Evolutionary conservation across 1,284 basidiomycete genomes (phyloP).

Genomic region (Pulchroboletus neoregius): DNA sequence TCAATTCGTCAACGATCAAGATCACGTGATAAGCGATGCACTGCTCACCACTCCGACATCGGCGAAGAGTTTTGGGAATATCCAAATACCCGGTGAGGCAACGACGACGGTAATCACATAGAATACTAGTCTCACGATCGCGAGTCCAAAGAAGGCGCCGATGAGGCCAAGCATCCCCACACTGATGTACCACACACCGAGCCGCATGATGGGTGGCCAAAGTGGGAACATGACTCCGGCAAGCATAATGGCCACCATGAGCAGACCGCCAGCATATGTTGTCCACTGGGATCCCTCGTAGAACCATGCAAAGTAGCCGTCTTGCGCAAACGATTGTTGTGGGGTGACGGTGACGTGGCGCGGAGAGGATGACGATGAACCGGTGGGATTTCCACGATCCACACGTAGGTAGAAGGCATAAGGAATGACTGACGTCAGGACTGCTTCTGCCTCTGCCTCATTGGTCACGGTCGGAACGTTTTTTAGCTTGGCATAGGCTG

Average conservation of each 20-base stretch:
- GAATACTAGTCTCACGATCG: constrained; percentile 90
- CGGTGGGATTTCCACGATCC: constrained; percentile 70
- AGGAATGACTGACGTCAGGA: constrained; percentile 75
- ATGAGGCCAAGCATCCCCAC: constrained; percentile 87
- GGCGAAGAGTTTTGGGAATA: constrained; percentile 97
- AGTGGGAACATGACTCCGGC: constrained; percentile 99
- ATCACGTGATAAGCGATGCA: constrained; percentile 8
- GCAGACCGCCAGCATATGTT: constrained; percentile 87
- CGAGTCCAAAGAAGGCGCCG: constrained; percentile 87
- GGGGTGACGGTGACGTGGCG: constrained; percentile 81
- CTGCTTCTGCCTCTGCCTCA: constrained; percentile 73
- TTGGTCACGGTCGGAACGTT: constrained; percentile 74
- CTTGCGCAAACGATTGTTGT: constrained; percentile 75
- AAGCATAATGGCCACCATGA: constrained; percentile 92
- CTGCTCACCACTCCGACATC: constrained; percentile 95
- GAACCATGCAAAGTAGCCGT: constrained; percentile 94
- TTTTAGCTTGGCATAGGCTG: constrained; percentile 87
- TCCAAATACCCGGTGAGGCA: constrained; percentile 92
- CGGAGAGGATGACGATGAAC: constrained; percentile 67
- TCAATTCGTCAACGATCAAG: not conserved
- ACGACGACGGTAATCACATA: constrained; percentile 90
- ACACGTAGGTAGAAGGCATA: constrained; percentile 89
- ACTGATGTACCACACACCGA: constrained; percentile 95
- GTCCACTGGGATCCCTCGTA: constrained; percentile 93
- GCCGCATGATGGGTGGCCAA: constrained; percentile 91